Percentiles rank a stretch among this genome's conserved stretches.
phyloP scores from a whole-genome alignment of 495 filamentous ascomycete genomes.

The Apodospora peruviana region DNA sequence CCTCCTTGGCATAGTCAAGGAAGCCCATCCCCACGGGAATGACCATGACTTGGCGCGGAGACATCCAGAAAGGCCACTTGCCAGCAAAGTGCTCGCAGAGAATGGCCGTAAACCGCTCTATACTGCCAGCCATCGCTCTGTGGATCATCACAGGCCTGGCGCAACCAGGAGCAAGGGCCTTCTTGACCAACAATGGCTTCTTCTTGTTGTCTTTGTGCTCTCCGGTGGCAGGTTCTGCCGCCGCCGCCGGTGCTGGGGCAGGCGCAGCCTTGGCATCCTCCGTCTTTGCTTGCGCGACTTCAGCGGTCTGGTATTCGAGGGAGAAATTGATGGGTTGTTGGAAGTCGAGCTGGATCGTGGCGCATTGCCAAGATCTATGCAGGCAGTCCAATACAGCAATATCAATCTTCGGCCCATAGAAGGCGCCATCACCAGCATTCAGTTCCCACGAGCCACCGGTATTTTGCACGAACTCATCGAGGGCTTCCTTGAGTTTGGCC shows the following conservation, averaged over 20 bases:
- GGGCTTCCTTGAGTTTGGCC: slow-evolving; percentile 63
- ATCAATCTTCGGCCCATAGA: slow-evolving; percentile 94
- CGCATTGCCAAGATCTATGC: slow-evolving; percentile 63
- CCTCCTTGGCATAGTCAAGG: slow-evolving; percentile 81
- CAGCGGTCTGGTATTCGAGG: slow-evolving; percentile 51
- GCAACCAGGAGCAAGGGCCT: slow-evolving; percentile 59
- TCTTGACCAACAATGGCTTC: slow-evolving; percentile 33
- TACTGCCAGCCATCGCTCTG: slow-evolving; percentile 86
- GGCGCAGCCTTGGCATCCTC: slow-evolving; percentile 20
- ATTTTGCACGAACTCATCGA: slow-evolving; percentile 65
- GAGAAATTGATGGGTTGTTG: slow-evolving; percentile 67
- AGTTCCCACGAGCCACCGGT: slow-evolving; percentile 72
- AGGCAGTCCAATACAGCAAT: slow-evolving; percentile 48
- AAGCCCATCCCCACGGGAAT: slow-evolving; percentile 83
- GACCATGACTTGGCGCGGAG: slow-evolving; percentile 84
- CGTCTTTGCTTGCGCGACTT: slow-evolving; percentile 30
- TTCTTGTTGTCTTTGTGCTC: slow-evolving; percentile 24
- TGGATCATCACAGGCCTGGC: slow-evolving; percentile 96
- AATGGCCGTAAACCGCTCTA: slow-evolving; percentile 94
- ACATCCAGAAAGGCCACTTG: slow-evolving; percentile 98
- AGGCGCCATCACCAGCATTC: slow-evolving; percentile 91
- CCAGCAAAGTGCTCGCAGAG: slow-evolving; percentile 92
- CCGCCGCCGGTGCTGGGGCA: slow-evolving; percentile 25
- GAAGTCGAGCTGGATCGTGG: slow-evolving; percentile 97
- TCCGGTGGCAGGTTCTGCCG: not conserved